Conservation (phyloP, 768 basidiomycete species). For the Hebeloma cylindrosporum region DNA sequence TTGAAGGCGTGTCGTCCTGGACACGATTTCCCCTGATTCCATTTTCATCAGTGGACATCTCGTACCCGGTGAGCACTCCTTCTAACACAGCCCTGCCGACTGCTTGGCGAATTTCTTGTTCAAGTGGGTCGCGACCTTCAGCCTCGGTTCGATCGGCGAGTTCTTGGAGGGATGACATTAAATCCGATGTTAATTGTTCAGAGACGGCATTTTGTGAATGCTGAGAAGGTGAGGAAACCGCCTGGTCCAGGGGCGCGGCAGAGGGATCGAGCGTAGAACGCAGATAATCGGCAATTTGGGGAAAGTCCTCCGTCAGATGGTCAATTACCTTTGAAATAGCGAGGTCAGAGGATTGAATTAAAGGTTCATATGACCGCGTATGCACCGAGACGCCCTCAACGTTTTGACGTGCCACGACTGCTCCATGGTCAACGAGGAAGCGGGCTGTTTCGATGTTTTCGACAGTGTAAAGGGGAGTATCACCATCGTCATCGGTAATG, state of each 20-base stretch:
- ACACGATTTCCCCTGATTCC: constrained; percentile 15
- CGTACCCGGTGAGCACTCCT: constrained; percentile 62
- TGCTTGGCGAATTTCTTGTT: constrained; percentile 60
- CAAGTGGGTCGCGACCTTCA: constrained; percentile 66
- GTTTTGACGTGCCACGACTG: constrained; percentile 61
- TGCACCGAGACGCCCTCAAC: constrained; percentile 74
- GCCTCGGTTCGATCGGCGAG: constrained; percentile 58
- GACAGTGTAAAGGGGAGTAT: constrained; percentile 90
- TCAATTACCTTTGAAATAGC: constrained; percentile 56
- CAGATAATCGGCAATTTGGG: constrained; percentile 62
- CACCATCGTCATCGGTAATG: constrained; percentile 80
- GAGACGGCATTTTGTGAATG: constrained; percentile 67
- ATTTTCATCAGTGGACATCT: constrained; percentile 35
- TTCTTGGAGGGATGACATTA: constrained; percentile 64
- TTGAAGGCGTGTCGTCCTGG: constrained; percentile 32
- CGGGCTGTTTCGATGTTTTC: constrained; percentile 78
- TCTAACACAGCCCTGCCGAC: constrained; percentile 68
- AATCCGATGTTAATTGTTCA: constrained; percentile 64
- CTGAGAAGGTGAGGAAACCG: constrained; percentile 48
- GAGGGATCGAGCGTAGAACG: constrained; percentile 37
- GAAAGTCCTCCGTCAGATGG: constrained; percentile 70
- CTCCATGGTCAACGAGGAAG: constrained; percentile 79
- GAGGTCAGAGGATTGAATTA: constrained; percentile 3
- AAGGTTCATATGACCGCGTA: constrained; percentile 14
- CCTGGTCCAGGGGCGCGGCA: constrained; percentile 19